A percentile compares a stretch with the other conserved stretches of the same genome.
Conservation (phyloP, 2,329 filamentous ascomycete species). For the Trichoderma simmonsii region DNA sequence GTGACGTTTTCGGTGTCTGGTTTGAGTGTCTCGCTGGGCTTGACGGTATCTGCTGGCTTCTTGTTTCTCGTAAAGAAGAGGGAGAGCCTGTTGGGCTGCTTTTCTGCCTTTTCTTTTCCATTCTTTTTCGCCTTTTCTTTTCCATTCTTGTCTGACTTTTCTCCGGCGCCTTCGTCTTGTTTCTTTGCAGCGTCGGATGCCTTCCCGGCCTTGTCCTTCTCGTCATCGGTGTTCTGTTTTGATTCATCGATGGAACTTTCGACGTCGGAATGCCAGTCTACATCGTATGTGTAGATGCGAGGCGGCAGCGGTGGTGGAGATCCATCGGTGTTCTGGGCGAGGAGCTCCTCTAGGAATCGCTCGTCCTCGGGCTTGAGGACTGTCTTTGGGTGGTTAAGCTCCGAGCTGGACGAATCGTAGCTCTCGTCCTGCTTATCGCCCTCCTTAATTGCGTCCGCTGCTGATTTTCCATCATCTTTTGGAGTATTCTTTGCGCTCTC, state of each 20-base stretch:
- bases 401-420: constrained; percentile 29
- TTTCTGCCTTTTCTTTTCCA: constrained; percentile 30
- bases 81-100: constrained; percentile 36
- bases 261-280: constrained; percentile 44
- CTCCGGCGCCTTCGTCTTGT: constrained; percentile 30
- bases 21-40: constrained; percentile 31
- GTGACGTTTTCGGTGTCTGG: constrained; percentile 36
- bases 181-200: background rate
- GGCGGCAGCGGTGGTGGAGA: constrained; percentile 56
- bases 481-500: constrained; percentile 30
- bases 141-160: constrained; percentile 28
- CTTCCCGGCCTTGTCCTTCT: constrained; percentile 17
- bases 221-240: constrained; percentile 21
- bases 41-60: constrained; percentile 31
- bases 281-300: constrained; percentile 48
- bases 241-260: constrained; percentile 28
- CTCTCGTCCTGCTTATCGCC: constrained; percentile 10
- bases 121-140: constrained; percentile 33
- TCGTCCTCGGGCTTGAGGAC: constrained; percentile 57
- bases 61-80: constrained; percentile 37
- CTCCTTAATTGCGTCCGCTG: background rate
- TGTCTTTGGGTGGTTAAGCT: constrained; percentile 33
- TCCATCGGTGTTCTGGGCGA: constrained; percentile 39
- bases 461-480: constrained; percentile 19
- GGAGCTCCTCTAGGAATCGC: constrained; percentile 54